Percentiles rank a stretch among this genome's conserved stretches.
Conservation (phyloP, 352 stramenopile genomes). For the Phytopythium chamaehyphon region DNA sequence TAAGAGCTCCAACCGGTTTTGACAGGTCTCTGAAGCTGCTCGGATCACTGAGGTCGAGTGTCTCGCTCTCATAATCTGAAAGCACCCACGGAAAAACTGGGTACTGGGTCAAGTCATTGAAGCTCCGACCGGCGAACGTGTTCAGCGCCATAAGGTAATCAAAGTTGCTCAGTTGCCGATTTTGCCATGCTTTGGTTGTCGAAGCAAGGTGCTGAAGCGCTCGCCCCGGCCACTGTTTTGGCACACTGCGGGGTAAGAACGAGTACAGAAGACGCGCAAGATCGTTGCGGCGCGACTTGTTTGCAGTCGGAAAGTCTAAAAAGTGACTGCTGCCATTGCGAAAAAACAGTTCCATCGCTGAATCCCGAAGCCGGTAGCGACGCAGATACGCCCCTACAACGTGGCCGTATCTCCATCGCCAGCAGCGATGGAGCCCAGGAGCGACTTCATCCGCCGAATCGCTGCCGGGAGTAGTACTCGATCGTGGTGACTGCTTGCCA, state of each 20-base stretch:
- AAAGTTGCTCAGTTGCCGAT: constrained; percentile 86
- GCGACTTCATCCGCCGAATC: constrained; percentile 43
- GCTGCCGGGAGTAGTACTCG: background rate
- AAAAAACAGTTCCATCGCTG: constrained; percentile 79
- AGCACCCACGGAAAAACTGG: constrained; percentile 93
- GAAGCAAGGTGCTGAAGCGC: constrained; percentile 36
- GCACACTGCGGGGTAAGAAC: constrained; percentile 57
- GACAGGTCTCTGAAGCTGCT: constrained; percentile 95
- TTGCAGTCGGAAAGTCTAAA: constrained; percentile 69
- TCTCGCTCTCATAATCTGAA: constrained; percentile 67
- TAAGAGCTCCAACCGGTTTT: constrained; percentile 98
- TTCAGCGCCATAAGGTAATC: constrained; percentile 97
- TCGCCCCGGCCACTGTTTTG: constrained; percentile 77
- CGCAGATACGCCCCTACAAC: constrained; percentile 74
- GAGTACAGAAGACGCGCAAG: constrained; percentile 68
- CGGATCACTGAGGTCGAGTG: constrained; percentile 78
- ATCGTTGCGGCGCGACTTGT: constrained; percentile 76
- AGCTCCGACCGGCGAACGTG: constrained; percentile 84
- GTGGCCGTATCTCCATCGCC: constrained; percentile 79
- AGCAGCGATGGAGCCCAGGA: constrained; percentile 64
- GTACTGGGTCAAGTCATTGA: constrained; percentile 96
- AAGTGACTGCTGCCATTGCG: constrained; percentile 78
- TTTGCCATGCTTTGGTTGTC: constrained; percentile 80
- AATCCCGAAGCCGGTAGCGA: constrained; percentile 78
- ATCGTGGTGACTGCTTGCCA: background rate